Evolutionary conservation across 441 rosid genomes (phyloP).

Genomic region (Mallotus japonicus): DNA sequence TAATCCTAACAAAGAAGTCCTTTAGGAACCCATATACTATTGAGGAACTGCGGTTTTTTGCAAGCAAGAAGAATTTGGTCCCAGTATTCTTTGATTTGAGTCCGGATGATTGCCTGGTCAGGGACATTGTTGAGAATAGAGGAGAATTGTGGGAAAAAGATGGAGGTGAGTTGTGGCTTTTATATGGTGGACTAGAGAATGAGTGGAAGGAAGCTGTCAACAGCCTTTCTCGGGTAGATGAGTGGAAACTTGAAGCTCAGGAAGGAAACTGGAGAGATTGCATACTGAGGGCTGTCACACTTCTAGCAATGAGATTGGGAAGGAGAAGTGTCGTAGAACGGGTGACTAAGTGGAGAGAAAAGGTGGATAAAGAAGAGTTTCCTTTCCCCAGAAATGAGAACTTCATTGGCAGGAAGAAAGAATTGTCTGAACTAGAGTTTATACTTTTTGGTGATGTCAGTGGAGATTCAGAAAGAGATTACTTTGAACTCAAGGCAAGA

Average conservation of each 20-base stretch:
- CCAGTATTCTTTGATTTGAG: slow-evolving; percentile 78
- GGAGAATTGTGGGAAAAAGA: slow-evolving; percentile 95
- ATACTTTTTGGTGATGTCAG: slow-evolving; percentile 78
- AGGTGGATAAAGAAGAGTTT: slow-evolving; percentile 80
- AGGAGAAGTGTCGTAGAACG: slow-evolving; percentile 88
- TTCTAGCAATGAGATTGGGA: slow-evolving; percentile 72
- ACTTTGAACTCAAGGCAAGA: slow-evolving; percentile 74
- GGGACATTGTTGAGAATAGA: slow-evolving; percentile 89
- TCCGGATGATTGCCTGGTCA: slow-evolving; percentile 80
- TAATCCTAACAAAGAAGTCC: slow-evolving; percentile 73
- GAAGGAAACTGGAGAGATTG: slow-evolving; percentile 94
- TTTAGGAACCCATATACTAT: slow-evolving; percentile 71
- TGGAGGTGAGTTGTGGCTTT: slow-evolving; percentile 81
- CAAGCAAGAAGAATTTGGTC: slow-evolving; percentile 79
- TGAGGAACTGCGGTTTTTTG: slow-evolving; percentile 79
- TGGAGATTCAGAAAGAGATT: slow-evolving; percentile 74
- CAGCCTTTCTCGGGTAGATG: slow-evolving; percentile 67
- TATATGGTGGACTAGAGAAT: slow-evolving; percentile 79
- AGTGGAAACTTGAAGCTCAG: slow-evolving; percentile 88
- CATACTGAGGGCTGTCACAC: slow-evolving; percentile 62
- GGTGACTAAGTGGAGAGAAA: slow-evolving; percentile 79
- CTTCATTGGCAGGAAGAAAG: slow-evolving; percentile 88
- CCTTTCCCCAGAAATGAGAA: slow-evolving; percentile 76
- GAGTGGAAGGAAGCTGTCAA: slow-evolving; percentile 93
- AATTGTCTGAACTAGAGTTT: slow-evolving; percentile 78